Conservation (phyloP, 139 green algal species). For the Coelastrella sp. region DNA sequence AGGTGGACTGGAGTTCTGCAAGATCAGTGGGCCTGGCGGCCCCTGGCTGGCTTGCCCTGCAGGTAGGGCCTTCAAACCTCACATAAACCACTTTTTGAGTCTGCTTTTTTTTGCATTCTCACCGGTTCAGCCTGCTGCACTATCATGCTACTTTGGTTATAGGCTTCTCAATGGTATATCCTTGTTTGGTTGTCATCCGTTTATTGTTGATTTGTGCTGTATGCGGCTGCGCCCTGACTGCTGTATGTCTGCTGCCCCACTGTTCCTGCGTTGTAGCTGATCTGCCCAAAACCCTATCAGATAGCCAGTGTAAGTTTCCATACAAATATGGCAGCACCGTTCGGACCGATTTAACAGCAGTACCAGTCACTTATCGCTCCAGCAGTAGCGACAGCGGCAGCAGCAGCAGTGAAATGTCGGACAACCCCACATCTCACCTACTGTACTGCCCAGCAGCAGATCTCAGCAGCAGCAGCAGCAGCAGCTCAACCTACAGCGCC, state of each 20-base stretch:
- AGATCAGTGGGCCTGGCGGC: not conserved
- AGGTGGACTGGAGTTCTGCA: conserved; percentile 18
- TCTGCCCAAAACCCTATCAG: not conserved
- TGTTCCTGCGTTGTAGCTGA: not conserved
- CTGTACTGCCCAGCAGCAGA: conserved; percentile 19
- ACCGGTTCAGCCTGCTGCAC: too few relatives aligned
- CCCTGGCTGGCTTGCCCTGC: conserved; percentile 19
- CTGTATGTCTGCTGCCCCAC: too few relatives aligned
- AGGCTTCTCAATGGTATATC: too few relatives aligned
- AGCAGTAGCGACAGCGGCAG: not conserved
- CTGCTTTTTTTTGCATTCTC: too few relatives aligned
- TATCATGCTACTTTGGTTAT: too few relatives aligned
- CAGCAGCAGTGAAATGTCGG: too few relatives aligned
- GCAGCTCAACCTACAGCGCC: not conserved
- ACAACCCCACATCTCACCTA: not conserved
- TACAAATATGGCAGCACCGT: conserved; percentile 24
- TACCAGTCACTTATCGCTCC: not conserved
- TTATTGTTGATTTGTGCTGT: too few relatives aligned
- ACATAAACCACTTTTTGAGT: too few relatives aligned
- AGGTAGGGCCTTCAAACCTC: not conserved
- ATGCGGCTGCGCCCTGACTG: too few relatives aligned
- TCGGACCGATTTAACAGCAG: not conserved
- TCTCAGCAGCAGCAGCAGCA: not conserved
- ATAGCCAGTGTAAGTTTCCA: not conserved
- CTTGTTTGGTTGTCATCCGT: too few relatives aligned